phyloP scores from a whole-genome alignment of 1,139 yeast genomes.

The Taiozyma sp. region DNA sequence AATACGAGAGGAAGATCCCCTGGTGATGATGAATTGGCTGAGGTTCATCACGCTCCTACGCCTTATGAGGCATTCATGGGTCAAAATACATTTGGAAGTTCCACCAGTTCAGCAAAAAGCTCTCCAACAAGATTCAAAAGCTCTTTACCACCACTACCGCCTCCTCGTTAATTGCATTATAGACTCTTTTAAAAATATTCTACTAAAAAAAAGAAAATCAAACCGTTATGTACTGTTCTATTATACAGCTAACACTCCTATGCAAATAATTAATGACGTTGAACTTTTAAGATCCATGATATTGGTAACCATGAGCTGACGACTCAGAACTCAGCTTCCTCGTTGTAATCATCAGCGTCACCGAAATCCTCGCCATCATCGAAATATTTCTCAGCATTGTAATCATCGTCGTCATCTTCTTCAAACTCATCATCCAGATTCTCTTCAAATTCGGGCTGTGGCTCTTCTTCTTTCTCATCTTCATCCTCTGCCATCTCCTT shows the following conservation, averaged over 20 bases:
- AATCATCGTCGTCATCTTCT: conserved; percentile 65
- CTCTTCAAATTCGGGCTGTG: conserved; percentile 69
- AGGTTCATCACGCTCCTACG: conserved; percentile 18
- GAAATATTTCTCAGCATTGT: conserved; percentile 71
- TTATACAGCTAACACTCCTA: not conserved
- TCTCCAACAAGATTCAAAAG: conserved; percentile 20
- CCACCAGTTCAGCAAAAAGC: conserved; percentile 5
- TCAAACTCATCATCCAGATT: conserved; percentile 74
- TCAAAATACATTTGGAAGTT: conserved; percentile 2
- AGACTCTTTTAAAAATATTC: not conserved
- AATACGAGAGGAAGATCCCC: not conserved
- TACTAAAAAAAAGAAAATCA: not conserved
- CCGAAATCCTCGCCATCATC: conserved; percentile 54
- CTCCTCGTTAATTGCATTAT: conserved; percentile 1
- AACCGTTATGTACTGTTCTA: not conserved
- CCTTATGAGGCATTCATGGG: conserved; percentile 17
- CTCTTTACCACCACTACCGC: conserved; percentile 17
- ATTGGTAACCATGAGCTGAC: not conserved
- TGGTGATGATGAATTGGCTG: conserved; percentile 9
- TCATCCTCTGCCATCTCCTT: conserved; percentile 57
- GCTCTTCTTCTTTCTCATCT: conserved; percentile 36
- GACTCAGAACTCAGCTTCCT: conserved; percentile 62
- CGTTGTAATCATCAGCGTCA: conserved; percentile 48
- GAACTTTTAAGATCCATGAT: not conserved
- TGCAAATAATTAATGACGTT: not conserved